These are phyloP conservation scores for Pythium coloratum DNA, from an alignment of 352 stramenopile genomes.

Conservation along the genomic window DNA sequence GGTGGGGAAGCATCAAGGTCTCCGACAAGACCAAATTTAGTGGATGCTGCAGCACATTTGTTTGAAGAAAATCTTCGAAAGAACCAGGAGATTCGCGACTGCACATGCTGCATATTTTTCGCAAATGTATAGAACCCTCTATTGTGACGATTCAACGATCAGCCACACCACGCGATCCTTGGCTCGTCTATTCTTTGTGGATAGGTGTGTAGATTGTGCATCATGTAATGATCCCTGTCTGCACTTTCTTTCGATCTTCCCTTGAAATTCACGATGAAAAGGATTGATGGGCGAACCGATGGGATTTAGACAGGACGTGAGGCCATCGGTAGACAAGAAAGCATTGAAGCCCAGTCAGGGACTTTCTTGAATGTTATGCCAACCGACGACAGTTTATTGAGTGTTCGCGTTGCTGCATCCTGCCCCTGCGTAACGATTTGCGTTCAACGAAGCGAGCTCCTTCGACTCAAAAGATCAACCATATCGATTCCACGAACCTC, in stretches of 20 bases:
- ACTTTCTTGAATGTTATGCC: conserved; percentile 20
- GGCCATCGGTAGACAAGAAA: conserved; percentile 19
- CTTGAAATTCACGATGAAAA: not conserved
- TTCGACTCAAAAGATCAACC: too few species aligned
- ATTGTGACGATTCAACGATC: not conserved
- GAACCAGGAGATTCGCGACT: too few species aligned
- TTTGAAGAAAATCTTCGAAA: too few species aligned
- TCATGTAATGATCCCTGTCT: conserved; percentile 1
- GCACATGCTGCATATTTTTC: too few species aligned
- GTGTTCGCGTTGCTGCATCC: not conserved
- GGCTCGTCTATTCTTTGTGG: conserved; percentile 23
- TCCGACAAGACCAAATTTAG: too few species aligned
- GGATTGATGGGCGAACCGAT: not conserved
- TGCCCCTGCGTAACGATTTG: too few species aligned
- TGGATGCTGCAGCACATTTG: too few species aligned
- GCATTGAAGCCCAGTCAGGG: conserved; percentile 24
- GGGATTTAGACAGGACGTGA: conserved; percentile 26
- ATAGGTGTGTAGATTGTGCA: conserved; percentile 10
- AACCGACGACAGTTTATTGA: conserved; percentile 10
- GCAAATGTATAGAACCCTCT: not conserved
- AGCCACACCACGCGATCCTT: not conserved
- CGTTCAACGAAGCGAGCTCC: too few species aligned
- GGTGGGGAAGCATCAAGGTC: too few species aligned
- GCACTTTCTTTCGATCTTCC: conserved; percentile 20
- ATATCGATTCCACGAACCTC: too few species aligned